Evolutionary conservation across 441 rosid genomes (phyloP).

Genomic region (Pelargonium fulgidum): DNA sequence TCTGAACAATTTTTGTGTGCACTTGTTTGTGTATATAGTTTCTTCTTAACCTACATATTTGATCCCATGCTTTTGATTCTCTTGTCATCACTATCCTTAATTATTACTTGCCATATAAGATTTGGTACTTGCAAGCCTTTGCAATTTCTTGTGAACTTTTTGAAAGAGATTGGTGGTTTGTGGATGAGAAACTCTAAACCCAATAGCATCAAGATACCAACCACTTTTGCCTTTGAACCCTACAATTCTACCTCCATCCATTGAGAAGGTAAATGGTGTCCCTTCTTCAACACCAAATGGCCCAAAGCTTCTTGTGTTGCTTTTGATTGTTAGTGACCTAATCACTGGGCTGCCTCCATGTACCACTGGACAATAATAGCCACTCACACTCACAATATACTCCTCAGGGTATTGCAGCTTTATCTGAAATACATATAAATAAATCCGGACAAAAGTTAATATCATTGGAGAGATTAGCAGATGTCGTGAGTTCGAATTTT

Average conservation of each 20-base stretch:
- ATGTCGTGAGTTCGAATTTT: too few relatives aligned
- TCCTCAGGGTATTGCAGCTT: conserved; percentile 76
- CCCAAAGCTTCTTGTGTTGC: conserved; percentile 52
- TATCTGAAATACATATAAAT: conserved; percentile 30
- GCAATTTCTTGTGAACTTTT: conserved; percentile 41
- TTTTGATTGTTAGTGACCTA: conserved; percentile 57
- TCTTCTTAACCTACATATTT: too few relatives aligned
- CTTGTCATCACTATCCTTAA: too few relatives aligned
- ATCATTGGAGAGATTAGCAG: too few relatives aligned
- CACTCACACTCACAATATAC: conserved; percentile 46
- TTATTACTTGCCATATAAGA: too few relatives aligned
- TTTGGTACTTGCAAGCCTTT: conserved; percentile 27
- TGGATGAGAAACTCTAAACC: conserved; percentile 43
- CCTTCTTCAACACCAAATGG: conserved; percentile 69
- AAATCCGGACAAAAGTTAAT: too few relatives aligned
- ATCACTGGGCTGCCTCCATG: conserved; percentile 51
- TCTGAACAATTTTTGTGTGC: too few relatives aligned
- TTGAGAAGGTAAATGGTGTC: conserved; percentile 51
- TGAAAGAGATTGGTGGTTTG: conserved; percentile 41
- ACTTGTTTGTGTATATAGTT: too few relatives aligned
- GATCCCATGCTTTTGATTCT: too few relatives aligned
- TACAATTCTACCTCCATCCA: conserved; percentile 47
- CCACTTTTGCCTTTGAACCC: conserved; percentile 67
- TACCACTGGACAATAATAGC: conserved; percentile 50
- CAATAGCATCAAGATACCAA: conserved; percentile 65